Conservation (phyloP, 176 grass and related monocot genomes). For the Phoenix dactylifera region DNA sequence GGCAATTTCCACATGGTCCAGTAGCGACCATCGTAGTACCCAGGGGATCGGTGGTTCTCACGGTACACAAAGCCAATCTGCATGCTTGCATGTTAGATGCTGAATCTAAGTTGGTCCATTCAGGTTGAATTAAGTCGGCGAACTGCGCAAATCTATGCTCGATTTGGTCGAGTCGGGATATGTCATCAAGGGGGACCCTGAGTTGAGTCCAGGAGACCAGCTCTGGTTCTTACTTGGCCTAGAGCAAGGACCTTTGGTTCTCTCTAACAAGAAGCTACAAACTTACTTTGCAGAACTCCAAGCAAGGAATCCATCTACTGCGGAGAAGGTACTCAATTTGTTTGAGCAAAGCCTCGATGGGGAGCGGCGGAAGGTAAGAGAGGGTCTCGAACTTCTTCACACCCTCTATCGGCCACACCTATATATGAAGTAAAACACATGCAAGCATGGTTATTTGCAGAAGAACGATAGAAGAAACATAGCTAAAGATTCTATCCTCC, state of each 20-base stretch:
- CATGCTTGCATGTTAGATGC: neutral
- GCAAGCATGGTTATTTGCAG: neutral
- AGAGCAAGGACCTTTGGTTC: neutral
- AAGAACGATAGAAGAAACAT: neutral
- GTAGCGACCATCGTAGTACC: constrained; percentile 81
- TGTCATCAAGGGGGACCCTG: too few relatives aligned
- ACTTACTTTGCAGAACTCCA: constrained; percentile 62
- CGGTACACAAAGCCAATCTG: constrained; percentile 49
- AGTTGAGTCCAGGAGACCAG: too few relatives aligned
- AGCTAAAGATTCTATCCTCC: too few relatives aligned
- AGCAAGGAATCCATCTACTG: constrained; percentile 47
- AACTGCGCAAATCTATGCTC: too few relatives aligned
- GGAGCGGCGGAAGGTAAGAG: constrained; percentile 53
- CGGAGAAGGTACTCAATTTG: constrained; percentile 72
- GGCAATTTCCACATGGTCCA: constrained; percentile 98
- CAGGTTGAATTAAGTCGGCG: too few relatives aligned
- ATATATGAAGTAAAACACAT: neutral
- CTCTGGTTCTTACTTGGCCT: neutral
- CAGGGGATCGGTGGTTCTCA: constrained; percentile 31
- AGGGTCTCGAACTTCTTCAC: constrained; percentile 87
- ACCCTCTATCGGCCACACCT: constrained; percentile 55
- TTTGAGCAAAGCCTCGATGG: constrained; percentile 39
- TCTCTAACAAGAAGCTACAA: neutral
- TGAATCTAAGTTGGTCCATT: too few relatives aligned
- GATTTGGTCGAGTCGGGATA: too few relatives aligned